Percentiles rank a stretch among this genome's conserved stretches.
These are phyloP conservation scores for Saussurea involucrata DNA, from an alignment of 129 eudicot genomes.

Conservation along the genomic window DNA sequence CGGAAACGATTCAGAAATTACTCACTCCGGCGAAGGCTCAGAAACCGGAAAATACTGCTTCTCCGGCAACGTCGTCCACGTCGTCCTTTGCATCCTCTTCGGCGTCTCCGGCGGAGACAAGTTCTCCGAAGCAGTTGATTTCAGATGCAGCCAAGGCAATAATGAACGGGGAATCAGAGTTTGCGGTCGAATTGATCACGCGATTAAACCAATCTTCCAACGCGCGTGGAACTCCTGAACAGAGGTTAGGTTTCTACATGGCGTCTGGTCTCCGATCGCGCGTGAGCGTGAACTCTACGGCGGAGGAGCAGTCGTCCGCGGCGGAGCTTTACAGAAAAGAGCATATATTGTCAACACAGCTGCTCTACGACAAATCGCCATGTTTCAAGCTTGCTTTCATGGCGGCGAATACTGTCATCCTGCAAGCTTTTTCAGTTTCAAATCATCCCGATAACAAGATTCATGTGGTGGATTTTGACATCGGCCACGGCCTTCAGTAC, in stretches of 20 bases:
- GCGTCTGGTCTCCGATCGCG: constrained; percentile 65
- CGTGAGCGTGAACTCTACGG: constrained; percentile 23
- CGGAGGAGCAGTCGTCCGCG: constrained; percentile 3
- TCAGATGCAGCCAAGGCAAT: constrained; percentile 67
- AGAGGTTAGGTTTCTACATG: constrained; percentile 63
- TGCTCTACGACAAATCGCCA: constrained; percentile 60
- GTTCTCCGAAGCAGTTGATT: constrained; percentile 43
- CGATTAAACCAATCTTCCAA: constrained; percentile 45
- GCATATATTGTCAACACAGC: constrained; percentile 49
- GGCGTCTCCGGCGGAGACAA: constrained; percentile 42
- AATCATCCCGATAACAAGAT: constrained; percentile 26
- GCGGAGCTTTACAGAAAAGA: constrained; percentile 52
- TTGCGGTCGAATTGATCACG: constrained; percentile 48
- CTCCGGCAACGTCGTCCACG: constrained; percentile 72
- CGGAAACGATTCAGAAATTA: constrained; percentile 65
- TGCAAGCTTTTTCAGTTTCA: no score
- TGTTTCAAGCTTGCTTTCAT: constrained; percentile 83
- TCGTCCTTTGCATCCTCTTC: constrained; percentile 77
- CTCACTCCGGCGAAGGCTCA: constrained; percentile 33
- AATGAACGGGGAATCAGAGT: constrained; percentile 51
- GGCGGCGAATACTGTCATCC: constrained; percentile 65
- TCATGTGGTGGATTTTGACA: constrained; percentile 81
- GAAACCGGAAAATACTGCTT: constrained; percentile 36
- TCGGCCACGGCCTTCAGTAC: constrained; percentile 79
- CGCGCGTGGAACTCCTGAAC: constrained; percentile 55